These are phyloP conservation scores for Fusarium sarcochroum DNA, from an alignment of 2,329 filamentous ascomycete species.

Conservation along the genomic window DNA sequence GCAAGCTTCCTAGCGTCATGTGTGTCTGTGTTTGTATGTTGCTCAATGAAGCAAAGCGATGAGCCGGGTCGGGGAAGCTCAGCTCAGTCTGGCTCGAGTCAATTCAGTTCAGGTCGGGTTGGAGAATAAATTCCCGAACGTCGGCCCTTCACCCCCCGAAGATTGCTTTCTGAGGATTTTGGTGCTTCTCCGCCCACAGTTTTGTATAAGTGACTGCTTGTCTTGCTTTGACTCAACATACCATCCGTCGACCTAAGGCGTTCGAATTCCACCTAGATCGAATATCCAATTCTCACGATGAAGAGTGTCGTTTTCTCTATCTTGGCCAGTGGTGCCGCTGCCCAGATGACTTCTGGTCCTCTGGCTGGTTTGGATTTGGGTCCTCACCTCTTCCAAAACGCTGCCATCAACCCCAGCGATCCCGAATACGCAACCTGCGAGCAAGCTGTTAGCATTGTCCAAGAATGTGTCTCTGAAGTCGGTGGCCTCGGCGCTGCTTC, in stretches of 20 bases:
- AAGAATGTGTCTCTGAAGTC: conserved; percentile 39
- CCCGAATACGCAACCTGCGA: conserved; percentile 47
- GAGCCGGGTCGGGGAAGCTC: conserved; percentile 29
- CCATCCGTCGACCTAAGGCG: conserved; percentile 4
- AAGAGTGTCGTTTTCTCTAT: conserved; percentile 42
- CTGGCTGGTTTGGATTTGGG: conserved; percentile 31
- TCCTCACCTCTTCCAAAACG: conserved; percentile 41
- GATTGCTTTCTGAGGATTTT: conserved; percentile 20
- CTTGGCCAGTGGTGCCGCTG: conserved; percentile 45
- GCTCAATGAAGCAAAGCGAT: conserved; percentile 33
- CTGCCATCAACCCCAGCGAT: conserved; percentile 45
- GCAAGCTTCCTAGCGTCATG: conserved; percentile 41
- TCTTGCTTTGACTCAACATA: conserved; percentile 7
- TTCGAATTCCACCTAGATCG: conserved; percentile 11
- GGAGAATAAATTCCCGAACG: conserved; percentile 37
- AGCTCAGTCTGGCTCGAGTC: conserved; percentile 22
- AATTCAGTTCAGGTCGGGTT: conserved; percentile 9
- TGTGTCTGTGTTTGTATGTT: conserved; percentile 22
- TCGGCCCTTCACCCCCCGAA: conserved; percentile 14
- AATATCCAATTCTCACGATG: conserved; percentile 38
- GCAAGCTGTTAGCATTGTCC: conserved; percentile 38
- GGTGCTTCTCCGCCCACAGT: conserved; percentile 13
- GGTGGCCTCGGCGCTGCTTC: conserved; percentile 45
- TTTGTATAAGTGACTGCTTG: conserved; percentile 25
- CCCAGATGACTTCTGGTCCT: conserved; percentile 46